phyloP scores from a whole-genome alignment of 495 filamentous ascomycete species.

The Halenospora varia region DNA sequence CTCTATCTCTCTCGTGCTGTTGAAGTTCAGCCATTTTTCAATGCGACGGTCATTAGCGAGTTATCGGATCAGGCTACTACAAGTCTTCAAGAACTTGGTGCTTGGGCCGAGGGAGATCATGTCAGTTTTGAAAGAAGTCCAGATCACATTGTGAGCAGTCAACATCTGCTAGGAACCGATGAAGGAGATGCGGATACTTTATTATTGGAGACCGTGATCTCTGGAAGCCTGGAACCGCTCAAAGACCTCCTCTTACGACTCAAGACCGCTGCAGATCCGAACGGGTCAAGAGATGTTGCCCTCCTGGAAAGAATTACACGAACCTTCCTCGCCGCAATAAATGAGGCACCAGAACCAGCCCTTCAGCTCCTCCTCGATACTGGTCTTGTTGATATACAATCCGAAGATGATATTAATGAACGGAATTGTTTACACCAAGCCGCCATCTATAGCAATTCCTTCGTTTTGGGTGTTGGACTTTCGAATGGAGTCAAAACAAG shows the following conservation, averaged over 20 bases:
- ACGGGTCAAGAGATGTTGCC: conserved; percentile 34
- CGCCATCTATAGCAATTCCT: conserved; percentile 77
- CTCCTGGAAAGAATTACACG: conserved; percentile 72
- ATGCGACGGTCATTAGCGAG: conserved; percentile 91
- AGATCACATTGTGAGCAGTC: conserved; percentile 60
- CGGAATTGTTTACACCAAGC: conserved; percentile 94
- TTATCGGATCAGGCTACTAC: conserved; percentile 95
- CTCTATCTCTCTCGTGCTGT: conserved; percentile 93
- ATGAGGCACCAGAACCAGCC: conserved; percentile 75
- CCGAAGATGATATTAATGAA: conserved; percentile 95
- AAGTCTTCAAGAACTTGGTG: conserved; percentile 84
- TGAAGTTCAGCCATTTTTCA: conserved; percentile 97
- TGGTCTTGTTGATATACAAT: conserved; percentile 76
- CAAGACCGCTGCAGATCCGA: conserved; percentile 36
- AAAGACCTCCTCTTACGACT: conserved; percentile 47
- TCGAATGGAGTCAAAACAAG: conserved; percentile 66
- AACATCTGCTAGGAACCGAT: conserved; percentile 61
- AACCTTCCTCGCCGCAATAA: conserved; percentile 83
- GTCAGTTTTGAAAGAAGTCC: conserved; percentile 68
- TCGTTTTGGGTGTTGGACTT: conserved; percentile 72
- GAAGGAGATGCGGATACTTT: conserved; percentile 85
- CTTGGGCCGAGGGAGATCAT: conserved; percentile 95
- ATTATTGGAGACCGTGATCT: conserved; percentile 79
- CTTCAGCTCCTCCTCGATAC: conserved; percentile 74
- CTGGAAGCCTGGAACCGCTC: conserved; percentile 60